phyloP scores from a whole-genome alignment of 1,139 yeast genomes.

The Nakaseomyces nivariensis region DNA sequence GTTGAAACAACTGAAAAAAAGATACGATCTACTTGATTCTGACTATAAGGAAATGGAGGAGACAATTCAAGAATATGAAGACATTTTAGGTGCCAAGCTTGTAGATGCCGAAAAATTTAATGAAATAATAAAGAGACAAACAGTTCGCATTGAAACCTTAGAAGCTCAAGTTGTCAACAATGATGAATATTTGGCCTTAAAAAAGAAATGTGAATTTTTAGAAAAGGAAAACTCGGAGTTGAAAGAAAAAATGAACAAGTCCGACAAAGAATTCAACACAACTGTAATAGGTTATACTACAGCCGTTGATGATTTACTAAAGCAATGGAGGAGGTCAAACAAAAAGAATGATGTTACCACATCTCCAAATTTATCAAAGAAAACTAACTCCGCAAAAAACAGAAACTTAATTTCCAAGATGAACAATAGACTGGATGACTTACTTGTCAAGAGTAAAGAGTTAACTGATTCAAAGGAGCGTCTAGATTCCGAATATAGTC shows the following conservation, averaged over 20 bases:
- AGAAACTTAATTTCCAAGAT: conserved; percentile 14
- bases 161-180: conserved; percentile 39
- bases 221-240: conserved; percentile 37
- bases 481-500: conserved; percentile 17
- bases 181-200: conserved; percentile 41
- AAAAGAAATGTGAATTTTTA: conserved; percentile 37
- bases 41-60: conserved; percentile 38
- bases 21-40: conserved; percentile 37
- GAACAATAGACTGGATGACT: conserved; percentile 18
- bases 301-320: conserved; percentile 13
- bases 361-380: background rate
- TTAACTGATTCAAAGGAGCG: conserved; percentile 16
- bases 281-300: conserved; percentile 10
- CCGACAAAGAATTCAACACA: conserved; percentile 9
- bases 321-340: conserved; percentile 12
- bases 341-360: background rate
- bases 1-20: conserved; percentile 33
- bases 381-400: conserved; percentile 1
- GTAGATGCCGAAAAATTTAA: conserved; percentile 46
- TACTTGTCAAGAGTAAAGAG: conserved; percentile 16
- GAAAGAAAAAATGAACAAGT: conserved; percentile 8
- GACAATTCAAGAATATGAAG: conserved; percentile 40
- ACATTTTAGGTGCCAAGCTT: conserved; percentile 47
- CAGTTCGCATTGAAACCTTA: conserved; percentile 37
- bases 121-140: conserved; percentile 45